phyloP scores from a whole-genome alignment of 164 flowering plant species.

The Dillenia suffruticosa region DNA sequence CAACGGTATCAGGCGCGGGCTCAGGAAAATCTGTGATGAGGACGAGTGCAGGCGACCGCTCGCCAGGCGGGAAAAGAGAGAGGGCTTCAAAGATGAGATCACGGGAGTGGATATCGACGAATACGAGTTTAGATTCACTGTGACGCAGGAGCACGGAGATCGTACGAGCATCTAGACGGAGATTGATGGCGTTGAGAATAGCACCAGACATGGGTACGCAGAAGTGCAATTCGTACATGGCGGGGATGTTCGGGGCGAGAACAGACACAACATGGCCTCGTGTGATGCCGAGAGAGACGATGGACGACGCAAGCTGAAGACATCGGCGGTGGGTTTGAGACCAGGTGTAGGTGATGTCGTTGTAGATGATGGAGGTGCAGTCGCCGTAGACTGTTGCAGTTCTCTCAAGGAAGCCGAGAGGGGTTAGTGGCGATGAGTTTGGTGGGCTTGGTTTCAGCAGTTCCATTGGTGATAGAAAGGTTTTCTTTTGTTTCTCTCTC shows the following conservation, averaged over 20 bases:
- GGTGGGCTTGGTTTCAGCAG: constrained; percentile 26
- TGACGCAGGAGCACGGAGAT: constrained; percentile 29
- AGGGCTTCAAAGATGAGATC: constrained; percentile 26
- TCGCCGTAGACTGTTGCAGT: constrained; percentile 15
- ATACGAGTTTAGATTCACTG: constrained; percentile 23
- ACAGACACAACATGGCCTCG: constrained; percentile 31
- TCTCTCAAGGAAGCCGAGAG: constrained; percentile 30
- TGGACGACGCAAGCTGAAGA: constrained; percentile 27
- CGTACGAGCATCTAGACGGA: constrained; percentile 36
- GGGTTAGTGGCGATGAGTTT: constrained; percentile 35
- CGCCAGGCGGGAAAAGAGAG: constrained; percentile 14
- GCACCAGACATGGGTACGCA: constrained; percentile 38
- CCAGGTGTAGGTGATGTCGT: constrained; percentile 23
- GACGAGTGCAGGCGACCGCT: constrained; percentile 16
- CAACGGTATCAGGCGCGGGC: constrained; percentile 1
- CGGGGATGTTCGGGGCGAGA: constrained; percentile 34
- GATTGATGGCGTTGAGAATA: constrained; percentile 29
- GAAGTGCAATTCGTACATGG: constrained; percentile 43
- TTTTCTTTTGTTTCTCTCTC: not conserved
- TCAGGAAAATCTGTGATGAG: constrained; percentile 18
- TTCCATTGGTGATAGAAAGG: constrained; percentile 19
- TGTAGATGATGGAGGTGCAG: constrained; percentile 28
- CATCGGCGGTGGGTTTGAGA: constrained; percentile 28
- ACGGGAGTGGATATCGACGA: constrained; percentile 20
- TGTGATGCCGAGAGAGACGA: constrained; percentile 20